These are phyloP conservation scores for Escovopsis sp. DNA, from an alignment of 2,329 filamentous ascomycete genomes.

Conservation along the genomic window DNA sequence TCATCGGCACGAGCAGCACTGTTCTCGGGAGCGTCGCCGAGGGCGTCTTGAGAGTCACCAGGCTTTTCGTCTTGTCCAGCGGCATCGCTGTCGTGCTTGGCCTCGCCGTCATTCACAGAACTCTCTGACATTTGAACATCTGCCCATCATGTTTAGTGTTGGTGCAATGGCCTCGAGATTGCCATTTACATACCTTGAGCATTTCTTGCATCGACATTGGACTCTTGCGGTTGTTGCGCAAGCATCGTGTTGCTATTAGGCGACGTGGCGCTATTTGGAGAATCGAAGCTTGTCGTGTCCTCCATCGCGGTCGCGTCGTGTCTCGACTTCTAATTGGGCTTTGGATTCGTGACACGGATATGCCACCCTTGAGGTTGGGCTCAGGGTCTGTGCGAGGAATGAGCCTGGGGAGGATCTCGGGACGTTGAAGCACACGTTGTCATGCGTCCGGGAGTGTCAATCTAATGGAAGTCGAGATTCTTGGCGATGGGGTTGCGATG, in stretches of 20 bases:
- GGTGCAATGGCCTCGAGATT: not conserved
- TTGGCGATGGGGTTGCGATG: too few relatives aligned
- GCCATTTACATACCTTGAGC: constrained; percentile 28
- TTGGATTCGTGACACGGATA: too few relatives aligned
- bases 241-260: constrained; percentile 41
- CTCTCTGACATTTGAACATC: constrained; percentile 52
- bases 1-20: constrained; percentile 54
- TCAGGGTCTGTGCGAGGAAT: too few relatives aligned
- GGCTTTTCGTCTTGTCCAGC: constrained; percentile 36
- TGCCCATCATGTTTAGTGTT: constrained; percentile 12
- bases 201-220: constrained; percentile 25
- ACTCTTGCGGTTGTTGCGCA: constrained; percentile 38
- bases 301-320: constrained; percentile 32
- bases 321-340: too few relatives aligned
- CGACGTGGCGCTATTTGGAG: constrained; percentile 40
- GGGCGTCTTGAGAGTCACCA: constrained; percentile 57
- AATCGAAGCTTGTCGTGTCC: constrained; percentile 41
- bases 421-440: too few relatives aligned
- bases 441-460: too few relatives aligned
- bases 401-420: too few relatives aligned
- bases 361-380: too few relatives aligned
- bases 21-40: constrained; percentile 41
- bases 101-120: constrained; percentile 28
- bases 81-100: constrained; percentile 48
- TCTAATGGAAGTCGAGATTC: too few relatives aligned